phyloP scores from a whole-genome alignment of 148 eudicot species.

The Vaccinium darrowii region DNA sequence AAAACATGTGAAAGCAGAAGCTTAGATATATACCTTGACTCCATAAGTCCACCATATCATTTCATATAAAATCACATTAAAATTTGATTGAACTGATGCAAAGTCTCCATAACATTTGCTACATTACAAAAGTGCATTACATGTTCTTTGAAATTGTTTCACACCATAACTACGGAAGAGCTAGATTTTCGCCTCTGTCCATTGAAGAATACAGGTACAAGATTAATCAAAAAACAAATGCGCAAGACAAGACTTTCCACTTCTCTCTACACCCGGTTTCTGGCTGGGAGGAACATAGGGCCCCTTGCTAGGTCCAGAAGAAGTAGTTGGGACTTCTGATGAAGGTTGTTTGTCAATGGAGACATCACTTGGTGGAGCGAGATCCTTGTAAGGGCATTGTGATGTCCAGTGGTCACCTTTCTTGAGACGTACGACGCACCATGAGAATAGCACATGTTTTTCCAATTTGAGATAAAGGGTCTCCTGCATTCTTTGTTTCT shows the following conservation, averaged over 20 bases:
- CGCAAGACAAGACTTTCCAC: constrained; percentile 10
- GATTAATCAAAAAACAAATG: too few species aligned
- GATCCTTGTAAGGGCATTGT: constrained; percentile 84
- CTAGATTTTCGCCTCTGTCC: too few species aligned
- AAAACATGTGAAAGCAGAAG: too few species aligned
- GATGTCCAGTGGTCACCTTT: constrained; percentile 93
- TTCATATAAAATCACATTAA: too few species aligned
- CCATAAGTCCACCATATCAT: too few species aligned
- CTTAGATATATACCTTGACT: too few species aligned
- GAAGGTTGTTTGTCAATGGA: constrained; percentile 50
- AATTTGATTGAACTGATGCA: too few species aligned
- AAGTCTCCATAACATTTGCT: too few species aligned
- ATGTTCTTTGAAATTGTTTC: too few species aligned
- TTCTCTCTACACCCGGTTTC: constrained; percentile 61
- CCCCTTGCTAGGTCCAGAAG: constrained; percentile 41
- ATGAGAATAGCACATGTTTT: constrained; percentile 72
- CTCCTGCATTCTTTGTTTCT: constrained; percentile 55
- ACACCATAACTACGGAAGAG: too few species aligned
- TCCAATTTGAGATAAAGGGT: constrained; percentile 38
- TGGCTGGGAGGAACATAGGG: constrained; percentile 70
- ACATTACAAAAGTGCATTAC: too few species aligned
- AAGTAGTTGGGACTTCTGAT: constrained; percentile 29
- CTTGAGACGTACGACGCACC: constrained; percentile 83
- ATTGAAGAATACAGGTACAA: too few species aligned
- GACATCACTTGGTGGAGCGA: constrained; percentile 47